Conservation (phyloP, 352 stramenopile species). For the Phytophthora sp. region DNA sequence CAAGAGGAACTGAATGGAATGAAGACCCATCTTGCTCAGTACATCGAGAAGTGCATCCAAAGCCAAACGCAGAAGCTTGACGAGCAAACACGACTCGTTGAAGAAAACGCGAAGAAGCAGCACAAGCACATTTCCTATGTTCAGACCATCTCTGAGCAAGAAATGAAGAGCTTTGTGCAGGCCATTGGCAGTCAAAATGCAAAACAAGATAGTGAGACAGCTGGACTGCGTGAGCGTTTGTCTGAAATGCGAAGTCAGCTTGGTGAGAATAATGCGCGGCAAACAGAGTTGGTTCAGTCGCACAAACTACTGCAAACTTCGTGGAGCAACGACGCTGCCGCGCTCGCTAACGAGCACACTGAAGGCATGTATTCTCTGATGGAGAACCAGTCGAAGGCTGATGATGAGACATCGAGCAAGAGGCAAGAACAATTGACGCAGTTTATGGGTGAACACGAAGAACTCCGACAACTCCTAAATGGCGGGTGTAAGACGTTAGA, state of each 20-base stretch:
- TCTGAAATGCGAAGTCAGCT: constrained; percentile 35
- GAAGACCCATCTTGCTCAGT: constrained; percentile 51
- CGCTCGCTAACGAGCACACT: constrained; percentile 19
- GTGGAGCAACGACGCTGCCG: constrained; percentile 26
- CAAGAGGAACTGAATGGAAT: constrained; percentile 51
- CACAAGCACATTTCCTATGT: constrained; percentile 46
- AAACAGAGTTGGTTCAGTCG: constrained; percentile 36
- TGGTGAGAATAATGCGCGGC: constrained; percentile 12
- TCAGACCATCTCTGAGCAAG: constrained; percentile 41
- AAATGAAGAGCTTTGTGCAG: constrained; percentile 48
- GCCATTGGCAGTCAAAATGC: constrained; percentile 36
- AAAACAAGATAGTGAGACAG: constrained; percentile 38
- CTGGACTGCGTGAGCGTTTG: constrained; percentile 37
- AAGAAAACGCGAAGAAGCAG: constrained; percentile 42
- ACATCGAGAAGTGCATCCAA: constrained; percentile 54
- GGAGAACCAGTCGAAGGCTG: constrained; percentile 32
- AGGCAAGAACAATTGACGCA: constrained; percentile 28
- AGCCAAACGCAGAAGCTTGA: constrained; percentile 46
- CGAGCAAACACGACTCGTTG: constrained; percentile 53
- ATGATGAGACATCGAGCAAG: constrained; percentile 21
- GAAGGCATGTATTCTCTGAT: constrained; percentile 23
- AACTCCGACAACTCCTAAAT: constrained; percentile 36
- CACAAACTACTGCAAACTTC: constrained; percentile 25
- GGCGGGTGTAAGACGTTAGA: constrained; percentile 37
- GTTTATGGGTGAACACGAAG: constrained; percentile 41